Evolutionary conservation across 2,329 filamentous ascomycete genomes (phyloP).

Genomic region (Aschersonia sp.): DNA sequence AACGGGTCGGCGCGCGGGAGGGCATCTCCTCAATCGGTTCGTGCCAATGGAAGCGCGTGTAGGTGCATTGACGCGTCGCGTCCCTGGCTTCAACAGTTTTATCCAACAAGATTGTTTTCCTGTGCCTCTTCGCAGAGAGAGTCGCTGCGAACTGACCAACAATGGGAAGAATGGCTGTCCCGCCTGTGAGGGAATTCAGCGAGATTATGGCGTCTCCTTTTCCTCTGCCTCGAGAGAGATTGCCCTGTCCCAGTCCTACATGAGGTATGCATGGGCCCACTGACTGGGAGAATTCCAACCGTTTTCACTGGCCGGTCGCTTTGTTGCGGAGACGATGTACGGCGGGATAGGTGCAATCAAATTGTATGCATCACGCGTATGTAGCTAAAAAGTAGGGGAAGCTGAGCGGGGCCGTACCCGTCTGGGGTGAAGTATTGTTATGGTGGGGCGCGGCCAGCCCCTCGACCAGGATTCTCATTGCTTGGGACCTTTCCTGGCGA

Average conservation of each 20-base stretch:
- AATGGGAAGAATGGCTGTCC: not conserved
- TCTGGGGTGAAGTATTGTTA: constrained; percentile 1
- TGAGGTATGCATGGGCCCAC: no score
- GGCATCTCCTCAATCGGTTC: constrained; percentile 1
- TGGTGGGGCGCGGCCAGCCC: not conserved
- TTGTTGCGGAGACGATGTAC: not conserved
- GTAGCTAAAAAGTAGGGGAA: not conserved
- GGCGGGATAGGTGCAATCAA: not conserved
- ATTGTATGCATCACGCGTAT: not conserved
- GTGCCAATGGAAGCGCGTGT: no score
- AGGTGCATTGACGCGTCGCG: no score
- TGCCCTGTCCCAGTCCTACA: constrained; percentile 10
- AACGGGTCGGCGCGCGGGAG: constrained; percentile 5
- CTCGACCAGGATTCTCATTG: no score
- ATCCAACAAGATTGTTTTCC: no score
- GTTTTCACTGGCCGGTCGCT: not conserved
- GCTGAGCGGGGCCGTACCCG: constrained; percentile 1
- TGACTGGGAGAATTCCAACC: not conserved
- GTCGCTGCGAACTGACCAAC: not conserved
- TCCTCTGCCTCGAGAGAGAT: constrained; percentile 11
- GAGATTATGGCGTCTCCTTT: constrained; percentile 10
- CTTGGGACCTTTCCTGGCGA: no score
- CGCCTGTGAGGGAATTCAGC: constrained; percentile 8
- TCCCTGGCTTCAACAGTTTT: no score
- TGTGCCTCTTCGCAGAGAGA: no score